phyloP scores from a whole-genome alignment of 1,284 basidiomycete genomes.

The Dichomitus squalens region DNA sequence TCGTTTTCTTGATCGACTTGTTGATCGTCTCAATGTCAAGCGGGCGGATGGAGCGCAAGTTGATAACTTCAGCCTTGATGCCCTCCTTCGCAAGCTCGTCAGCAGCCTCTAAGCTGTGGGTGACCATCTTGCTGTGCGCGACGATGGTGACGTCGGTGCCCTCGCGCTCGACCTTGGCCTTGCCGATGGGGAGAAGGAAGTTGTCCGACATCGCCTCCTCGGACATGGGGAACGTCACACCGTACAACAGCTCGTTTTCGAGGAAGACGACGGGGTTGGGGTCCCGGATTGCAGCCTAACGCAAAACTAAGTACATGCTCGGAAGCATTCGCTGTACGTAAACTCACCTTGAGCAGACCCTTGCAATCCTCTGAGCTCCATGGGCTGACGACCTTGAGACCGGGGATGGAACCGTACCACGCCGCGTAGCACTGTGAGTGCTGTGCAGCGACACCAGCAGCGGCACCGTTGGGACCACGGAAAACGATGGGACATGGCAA shows the following conservation, averaged over 20 bases:
- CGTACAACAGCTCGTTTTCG: conserved; percentile 99
- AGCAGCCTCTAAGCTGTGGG: conserved; percentile 91
- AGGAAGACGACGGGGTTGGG: conserved; percentile 98
- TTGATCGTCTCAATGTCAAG: conserved; percentile 98
- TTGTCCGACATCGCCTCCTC: conserved; percentile 93
- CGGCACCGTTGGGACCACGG: conserved; percentile 99
- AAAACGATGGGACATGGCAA: conserved; percentile 98
- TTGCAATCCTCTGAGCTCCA: conserved; percentile 99
- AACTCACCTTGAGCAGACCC: conserved; percentile 88
- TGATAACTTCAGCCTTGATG: conserved; percentile 98
- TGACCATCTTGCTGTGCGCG: conserved; percentile 96
- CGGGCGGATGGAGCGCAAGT: conserved; percentile 93
- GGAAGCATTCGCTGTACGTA: not conserved
- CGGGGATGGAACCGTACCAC: conserved; percentile 97
- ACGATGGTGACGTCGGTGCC: conserved; percentile 96
- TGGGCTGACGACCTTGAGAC: conserved; percentile 96
- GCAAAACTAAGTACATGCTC: not conserved
- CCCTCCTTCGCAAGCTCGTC: conserved; percentile 94
- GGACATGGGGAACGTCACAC: conserved; percentile 95
- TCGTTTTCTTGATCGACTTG: conserved; percentile 97
- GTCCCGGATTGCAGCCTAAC: conserved; percentile 92
- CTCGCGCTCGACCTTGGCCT: conserved; percentile 94
- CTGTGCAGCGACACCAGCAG: conserved; percentile 93
- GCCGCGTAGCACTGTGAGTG: conserved; percentile 92
- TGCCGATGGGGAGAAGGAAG: conserved; percentile 95